Evolutionary conservation across 306 rosid species (phyloP).

Genomic region (Cotoneaster glaucophyllus): DNA sequence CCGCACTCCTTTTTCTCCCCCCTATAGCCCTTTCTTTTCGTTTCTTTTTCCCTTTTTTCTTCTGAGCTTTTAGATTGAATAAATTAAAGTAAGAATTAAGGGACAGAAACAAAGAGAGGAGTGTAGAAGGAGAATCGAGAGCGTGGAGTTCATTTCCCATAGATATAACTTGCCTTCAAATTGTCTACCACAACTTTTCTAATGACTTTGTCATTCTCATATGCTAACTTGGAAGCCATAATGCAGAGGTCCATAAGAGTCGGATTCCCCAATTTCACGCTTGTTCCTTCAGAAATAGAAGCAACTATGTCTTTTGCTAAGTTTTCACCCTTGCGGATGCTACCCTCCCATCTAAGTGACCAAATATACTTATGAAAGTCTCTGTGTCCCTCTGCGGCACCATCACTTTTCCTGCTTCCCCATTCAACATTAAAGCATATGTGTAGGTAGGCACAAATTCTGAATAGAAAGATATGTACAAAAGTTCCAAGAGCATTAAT

Average conservation of each 20-base stretch:
- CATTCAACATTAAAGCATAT: background rate
- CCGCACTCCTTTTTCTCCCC: too few relatives aligned
- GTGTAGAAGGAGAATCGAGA: too few relatives aligned
- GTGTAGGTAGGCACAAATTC: too few relatives aligned
- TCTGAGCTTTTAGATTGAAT: too few relatives aligned
- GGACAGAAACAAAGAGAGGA: too few relatives aligned
- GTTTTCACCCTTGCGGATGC: constrained; percentile 24
- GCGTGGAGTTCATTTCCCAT: too few relatives aligned
- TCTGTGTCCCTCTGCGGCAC: constrained; percentile 56
- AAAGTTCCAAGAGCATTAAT: too few relatives aligned
- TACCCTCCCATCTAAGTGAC: constrained; percentile 52
- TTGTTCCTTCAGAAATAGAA: constrained; percentile 14
- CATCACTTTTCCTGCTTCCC: constrained; percentile 43
- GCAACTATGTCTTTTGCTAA: constrained; percentile 15
- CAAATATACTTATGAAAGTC: constrained; percentile 59
- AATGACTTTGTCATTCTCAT: constrained; percentile 54
- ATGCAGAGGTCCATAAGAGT: constrained; percentile 62
- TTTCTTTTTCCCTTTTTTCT: too few relatives aligned
- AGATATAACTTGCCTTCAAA: constrained; percentile 54
- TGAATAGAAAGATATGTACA: too few relatives aligned
- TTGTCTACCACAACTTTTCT: constrained; percentile 32
- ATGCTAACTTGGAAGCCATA: constrained; percentile 71
- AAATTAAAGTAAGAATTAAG: too few relatives aligned
- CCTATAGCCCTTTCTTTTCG: too few relatives aligned
- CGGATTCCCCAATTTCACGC: constrained; percentile 15